Conservation (phyloP, 176 grass and related monocot species). For the Tuctoria greenei region DNA sequence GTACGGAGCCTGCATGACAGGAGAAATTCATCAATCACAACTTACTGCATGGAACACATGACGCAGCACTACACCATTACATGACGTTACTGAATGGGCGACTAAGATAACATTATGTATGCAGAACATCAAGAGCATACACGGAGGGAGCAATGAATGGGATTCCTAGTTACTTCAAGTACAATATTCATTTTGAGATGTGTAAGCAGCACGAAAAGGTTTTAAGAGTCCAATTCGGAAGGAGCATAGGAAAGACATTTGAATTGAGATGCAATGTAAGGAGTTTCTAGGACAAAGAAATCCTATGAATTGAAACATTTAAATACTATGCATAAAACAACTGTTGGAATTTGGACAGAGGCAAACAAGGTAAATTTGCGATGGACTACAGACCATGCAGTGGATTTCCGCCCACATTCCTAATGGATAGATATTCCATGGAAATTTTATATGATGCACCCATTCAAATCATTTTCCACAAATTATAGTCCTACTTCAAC, state of each 20-base stretch:
- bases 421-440: neutral
- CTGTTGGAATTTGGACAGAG: neutral
- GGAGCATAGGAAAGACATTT: no score
- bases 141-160: neutral
- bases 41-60: neutral
- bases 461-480: neutral
- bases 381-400: neutral
- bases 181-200: no score
- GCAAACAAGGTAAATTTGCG: neutral
- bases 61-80: neutral
- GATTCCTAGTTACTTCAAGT: no score
- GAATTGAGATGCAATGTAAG: neutral
- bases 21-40: conserved; percentile 14
- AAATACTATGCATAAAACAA: neutral
- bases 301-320: neutral
- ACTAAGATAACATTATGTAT: neutral
- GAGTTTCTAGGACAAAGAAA: neutral
- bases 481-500: neutral
- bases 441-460: neutral
- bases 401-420: neutral
- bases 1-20: conserved; percentile 64
- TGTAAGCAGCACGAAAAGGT: no score
- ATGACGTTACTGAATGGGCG: neutral
- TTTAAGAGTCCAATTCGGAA: no score
- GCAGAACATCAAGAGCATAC: neutral